Percentiles rank a stretch among this genome's conserved stretches.
Conservation (phyloP, 495 filamentous ascomycete species). For the Penicillium cinerascens region DNA sequence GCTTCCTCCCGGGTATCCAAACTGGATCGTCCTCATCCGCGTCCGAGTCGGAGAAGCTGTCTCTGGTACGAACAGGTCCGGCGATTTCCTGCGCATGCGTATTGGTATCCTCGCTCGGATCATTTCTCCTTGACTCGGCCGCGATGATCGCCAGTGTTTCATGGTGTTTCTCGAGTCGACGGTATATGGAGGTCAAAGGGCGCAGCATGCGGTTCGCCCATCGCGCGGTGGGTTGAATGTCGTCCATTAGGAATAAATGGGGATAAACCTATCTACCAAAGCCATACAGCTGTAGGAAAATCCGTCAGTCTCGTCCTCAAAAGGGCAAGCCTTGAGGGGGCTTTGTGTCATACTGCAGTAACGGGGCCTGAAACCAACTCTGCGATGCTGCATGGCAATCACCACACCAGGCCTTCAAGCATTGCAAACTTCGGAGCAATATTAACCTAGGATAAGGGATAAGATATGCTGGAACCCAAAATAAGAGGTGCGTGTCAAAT, state of each 20-base stretch:
- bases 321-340: not conserved
- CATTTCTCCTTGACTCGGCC: constrained; percentile 23
- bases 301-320: not conserved
- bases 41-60: constrained; percentile 30
- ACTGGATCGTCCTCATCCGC: constrained; percentile 40
- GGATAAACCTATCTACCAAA: constrained; percentile 4
- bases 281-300: constrained; percentile 4
- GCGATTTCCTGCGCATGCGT: not conserved
- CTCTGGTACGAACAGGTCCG: not conserved
- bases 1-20: constrained; percentile 41
- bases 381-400: constrained; percentile 16
- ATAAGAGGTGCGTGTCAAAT: constrained; percentile 8
- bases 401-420: constrained; percentile 4
- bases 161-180: constrained; percentile 43
- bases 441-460: not conserved
- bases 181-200: constrained; percentile 44
- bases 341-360: constrained; percentile 1
- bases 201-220: constrained; percentile 50
- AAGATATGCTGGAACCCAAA: constrained; percentile 10
- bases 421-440: not conserved
- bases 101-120: constrained; percentile 5
- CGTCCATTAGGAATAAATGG: constrained; percentile 30
- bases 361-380: constrained; percentile 1
- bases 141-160: constrained; percentile 34
- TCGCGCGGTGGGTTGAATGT: constrained; percentile 41